Evolutionary conservation across 2,329 filamentous ascomycete genomes (phyloP).

Genomic region (Aspergillus sp.): DNA sequence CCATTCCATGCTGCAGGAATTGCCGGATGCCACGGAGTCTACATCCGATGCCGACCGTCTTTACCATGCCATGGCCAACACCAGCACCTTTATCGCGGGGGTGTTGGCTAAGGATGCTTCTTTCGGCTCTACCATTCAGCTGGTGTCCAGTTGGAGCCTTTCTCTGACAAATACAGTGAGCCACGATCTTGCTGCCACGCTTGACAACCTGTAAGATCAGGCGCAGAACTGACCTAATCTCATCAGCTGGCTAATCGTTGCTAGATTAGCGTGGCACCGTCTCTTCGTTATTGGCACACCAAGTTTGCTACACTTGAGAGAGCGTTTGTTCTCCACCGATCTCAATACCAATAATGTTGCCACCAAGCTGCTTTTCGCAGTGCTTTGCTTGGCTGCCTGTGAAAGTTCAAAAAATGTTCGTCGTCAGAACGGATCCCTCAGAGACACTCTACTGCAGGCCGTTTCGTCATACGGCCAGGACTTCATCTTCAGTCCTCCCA

Average conservation of each 20-base stretch:
- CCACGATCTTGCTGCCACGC: neutral
- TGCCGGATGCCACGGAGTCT: neutral
- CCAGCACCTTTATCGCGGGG: slow-evolving; percentile 11
- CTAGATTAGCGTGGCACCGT: slow-evolving; percentile 19
- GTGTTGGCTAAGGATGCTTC: slow-evolving; percentile 11
- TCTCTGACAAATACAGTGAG: slow-evolving; percentile 8
- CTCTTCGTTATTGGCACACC: slow-evolving; percentile 18
- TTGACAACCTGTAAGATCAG: neutral
- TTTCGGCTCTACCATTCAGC: slow-evolving; percentile 12
- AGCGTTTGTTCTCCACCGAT: slow-evolving; percentile 8
- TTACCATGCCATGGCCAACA: slow-evolving; percentile 14
- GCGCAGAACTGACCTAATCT: neutral
- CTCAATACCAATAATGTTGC: slow-evolving; percentile 7
- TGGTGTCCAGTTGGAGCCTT: neutral
- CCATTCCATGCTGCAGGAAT: neutral
- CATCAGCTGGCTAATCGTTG: neutral
- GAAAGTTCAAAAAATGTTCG: slow-evolving; percentile 1
- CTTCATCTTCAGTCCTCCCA: slow-evolving; percentile 21
- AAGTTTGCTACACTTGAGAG: slow-evolving; percentile 14
- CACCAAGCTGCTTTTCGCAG: slow-evolving; percentile 20
- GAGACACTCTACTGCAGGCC: slow-evolving; percentile 13
- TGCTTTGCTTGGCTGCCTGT: slow-evolving; percentile 15
- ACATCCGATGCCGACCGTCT: slow-evolving; percentile 3
- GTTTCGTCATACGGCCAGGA: slow-evolving; percentile 20
- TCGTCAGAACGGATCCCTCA: neutral